Conservation (phyloP, 202 grass and related monocot genomes). For the Schoenoplectus triqueter region DNA sequence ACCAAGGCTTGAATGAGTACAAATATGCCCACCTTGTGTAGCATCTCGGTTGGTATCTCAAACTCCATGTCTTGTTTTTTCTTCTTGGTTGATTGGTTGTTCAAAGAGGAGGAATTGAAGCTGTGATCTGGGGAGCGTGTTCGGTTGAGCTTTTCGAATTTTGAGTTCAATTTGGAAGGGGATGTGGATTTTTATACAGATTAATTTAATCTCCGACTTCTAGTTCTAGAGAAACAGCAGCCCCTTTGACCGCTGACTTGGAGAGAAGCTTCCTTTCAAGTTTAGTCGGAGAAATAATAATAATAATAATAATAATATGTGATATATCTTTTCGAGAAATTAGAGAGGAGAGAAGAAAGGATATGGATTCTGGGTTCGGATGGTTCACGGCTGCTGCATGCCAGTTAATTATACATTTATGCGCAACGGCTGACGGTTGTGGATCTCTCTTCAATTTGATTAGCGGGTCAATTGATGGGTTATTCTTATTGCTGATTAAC, state of each 20-base stretch:
- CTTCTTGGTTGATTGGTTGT: background rate
- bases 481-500: no score
- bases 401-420: no score
- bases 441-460: no score
- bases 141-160: background rate
- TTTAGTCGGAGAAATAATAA: background rate
- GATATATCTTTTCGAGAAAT: no score
- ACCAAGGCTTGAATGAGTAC: constrained; percentile 76
- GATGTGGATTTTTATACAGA: constrained; percentile 8
- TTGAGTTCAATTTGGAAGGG: background rate
- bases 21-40: constrained; percentile 63
- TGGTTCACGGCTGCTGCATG: background rate
- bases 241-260: background rate
- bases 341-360: no score
- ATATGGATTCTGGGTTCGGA: no score
- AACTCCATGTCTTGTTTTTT: constrained; percentile 33
- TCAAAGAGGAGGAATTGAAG: background rate
- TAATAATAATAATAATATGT: no score
- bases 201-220: background rate
- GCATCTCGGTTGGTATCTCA: constrained; percentile 33
- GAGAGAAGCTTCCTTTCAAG: constrained; percentile 22
- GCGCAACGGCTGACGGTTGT: no score
- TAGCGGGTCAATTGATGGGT: no score
- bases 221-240: background rate
- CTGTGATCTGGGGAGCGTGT: background rate